phyloP scores from a whole-genome alignment of 441 rosid species.

The Adansonia madagascariensis region DNA sequence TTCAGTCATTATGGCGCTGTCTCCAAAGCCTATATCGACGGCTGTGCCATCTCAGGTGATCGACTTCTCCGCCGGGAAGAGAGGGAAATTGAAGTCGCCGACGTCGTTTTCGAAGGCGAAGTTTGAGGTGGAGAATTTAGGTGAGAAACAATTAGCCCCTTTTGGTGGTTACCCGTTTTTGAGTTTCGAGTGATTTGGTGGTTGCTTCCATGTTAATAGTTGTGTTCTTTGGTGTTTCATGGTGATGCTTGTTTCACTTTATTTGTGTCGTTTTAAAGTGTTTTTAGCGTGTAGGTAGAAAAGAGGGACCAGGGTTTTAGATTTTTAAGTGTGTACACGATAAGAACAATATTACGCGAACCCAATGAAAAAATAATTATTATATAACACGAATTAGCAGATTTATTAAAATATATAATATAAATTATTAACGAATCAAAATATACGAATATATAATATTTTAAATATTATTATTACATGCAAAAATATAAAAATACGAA shows the following conservation, averaged over 20 bases:
- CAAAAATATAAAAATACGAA: no score
- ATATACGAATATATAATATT: no score
- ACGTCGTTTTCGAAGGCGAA: constrained; percentile 64
- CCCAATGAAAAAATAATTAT: no score
- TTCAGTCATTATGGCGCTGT: constrained; percentile 49
- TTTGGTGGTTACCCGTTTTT: constrained; percentile 19
- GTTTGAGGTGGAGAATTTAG: constrained; percentile 65
- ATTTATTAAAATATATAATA: no score
- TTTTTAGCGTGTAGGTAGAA: constrained; percentile 9
- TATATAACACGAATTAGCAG: no score
- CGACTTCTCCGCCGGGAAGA: constrained; percentile 83
- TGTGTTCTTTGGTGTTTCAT: constrained; percentile 27
- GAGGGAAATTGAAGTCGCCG: constrained; percentile 65
- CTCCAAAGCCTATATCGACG: constrained; percentile 78
- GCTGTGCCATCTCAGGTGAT: constrained; percentile 80
- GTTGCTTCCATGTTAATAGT: constrained; percentile 15
- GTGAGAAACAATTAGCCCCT: constrained; percentile 38
- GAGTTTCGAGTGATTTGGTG: constrained; percentile 18
- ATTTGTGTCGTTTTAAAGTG: constrained; percentile 11
- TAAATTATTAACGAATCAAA: no score
- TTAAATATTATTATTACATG: no score
- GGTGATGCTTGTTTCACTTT: constrained; percentile 26
- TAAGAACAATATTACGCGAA: no score
- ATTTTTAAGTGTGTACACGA: constrained; percentile 16
- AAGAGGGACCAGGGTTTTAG: constrained; percentile 3